These are phyloP conservation scores for Wickerhamomyces mucosus DNA, from an alignment of 805 yeast genomes.

Conservation along the genomic window DNA sequence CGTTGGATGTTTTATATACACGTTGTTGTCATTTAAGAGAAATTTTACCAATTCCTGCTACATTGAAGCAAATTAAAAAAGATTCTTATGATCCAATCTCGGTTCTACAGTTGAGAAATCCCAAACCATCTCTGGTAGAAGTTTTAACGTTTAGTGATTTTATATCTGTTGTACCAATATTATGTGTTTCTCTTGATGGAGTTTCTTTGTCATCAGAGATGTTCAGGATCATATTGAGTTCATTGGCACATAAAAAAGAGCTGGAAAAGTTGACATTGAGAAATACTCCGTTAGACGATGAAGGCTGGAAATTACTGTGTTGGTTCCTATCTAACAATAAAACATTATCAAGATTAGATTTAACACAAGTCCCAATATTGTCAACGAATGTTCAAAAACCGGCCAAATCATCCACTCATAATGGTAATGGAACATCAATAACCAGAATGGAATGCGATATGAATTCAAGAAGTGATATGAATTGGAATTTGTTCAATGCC, in stretches of 20 bases:
- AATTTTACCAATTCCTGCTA: slow-evolving; percentile 86
- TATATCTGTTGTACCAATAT: slow-evolving; percentile 73
- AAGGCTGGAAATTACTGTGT: slow-evolving; percentile 78
- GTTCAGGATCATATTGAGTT: slow-evolving; percentile 57
- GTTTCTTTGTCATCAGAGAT: slow-evolving; percentile 66
- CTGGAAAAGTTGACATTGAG: slow-evolving; percentile 67
- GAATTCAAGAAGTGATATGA: slow-evolving; percentile 54
- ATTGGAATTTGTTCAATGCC: slow-evolving; percentile 75
- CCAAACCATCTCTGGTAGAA: slow-evolving; percentile 83
- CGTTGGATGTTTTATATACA: slow-evolving; percentile 71
- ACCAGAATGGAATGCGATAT: slow-evolving; percentile 28
- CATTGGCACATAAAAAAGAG: slow-evolving; percentile 52
- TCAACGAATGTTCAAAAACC: slow-evolving; percentile 30
- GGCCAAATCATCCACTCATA: slow-evolving; percentile 22
- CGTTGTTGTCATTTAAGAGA: slow-evolving; percentile 90
- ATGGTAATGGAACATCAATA: slow-evolving; percentile 19
- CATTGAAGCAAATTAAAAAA: slow-evolving; percentile 62
- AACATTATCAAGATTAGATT: slow-evolving; percentile 48
- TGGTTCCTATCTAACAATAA: slow-evolving; percentile 64
- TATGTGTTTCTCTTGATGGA: slow-evolving; percentile 73
- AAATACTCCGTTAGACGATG: slow-evolving; percentile 64
- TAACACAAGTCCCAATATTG: slow-evolving; percentile 42
- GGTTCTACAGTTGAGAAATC: slow-evolving; percentile 65
- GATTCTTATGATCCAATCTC: slow-evolving; percentile 83
- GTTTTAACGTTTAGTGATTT: slow-evolving; percentile 83